Evolutionary conservation across 306 rosid species (phyloP).

Genomic region (Dryas drummondii): DNA sequence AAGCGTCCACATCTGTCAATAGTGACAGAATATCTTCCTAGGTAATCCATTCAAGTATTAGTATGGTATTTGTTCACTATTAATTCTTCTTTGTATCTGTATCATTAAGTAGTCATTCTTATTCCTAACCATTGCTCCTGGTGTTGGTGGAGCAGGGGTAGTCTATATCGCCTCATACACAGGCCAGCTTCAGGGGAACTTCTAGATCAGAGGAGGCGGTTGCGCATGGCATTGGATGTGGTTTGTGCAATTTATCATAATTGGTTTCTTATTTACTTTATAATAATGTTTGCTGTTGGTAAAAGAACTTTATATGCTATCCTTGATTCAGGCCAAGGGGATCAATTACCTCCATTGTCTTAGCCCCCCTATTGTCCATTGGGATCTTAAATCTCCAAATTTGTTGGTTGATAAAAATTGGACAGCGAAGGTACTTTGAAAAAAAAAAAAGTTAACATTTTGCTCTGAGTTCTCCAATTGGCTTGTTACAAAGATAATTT

Average conservation of each 20-base stretch:
- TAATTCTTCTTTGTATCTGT: background rate
- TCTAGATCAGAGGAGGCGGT: conserved; percentile 72
- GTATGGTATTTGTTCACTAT: too few species aligned
- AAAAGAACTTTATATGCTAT: background rate
- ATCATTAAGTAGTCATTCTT: background rate
- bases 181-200: conserved; percentile 84
- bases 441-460: conserved; percentile 14
- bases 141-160: conserved; percentile 60
- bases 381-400: conserved; percentile 99
- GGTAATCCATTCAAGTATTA: conserved; percentile 43
- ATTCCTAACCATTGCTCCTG: conserved; percentile 18
- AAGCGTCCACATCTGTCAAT: conserved; percentile 86
- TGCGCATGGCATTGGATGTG: conserved; percentile 94
- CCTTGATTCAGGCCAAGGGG: conserved; percentile 83
- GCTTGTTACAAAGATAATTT: conserved; percentile 7
- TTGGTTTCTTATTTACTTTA: conserved; percentile 7
- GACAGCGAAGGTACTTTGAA: conserved; percentile 76
- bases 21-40: conserved; percentile 88
- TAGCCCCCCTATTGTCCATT: conserved; percentile 86
- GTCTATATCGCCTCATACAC: conserved; percentile 83
- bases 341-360: conserved; percentile 93
- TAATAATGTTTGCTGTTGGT: background rate
- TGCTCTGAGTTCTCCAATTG: conserved; percentile 2
- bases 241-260: conserved; percentile 39
- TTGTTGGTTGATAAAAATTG: conserved; percentile 91